These are phyloP conservation scores for Lecanicillium sp. DNA, from an alignment of 2,329 filamentous ascomycete species.

Conservation along the genomic window DNA sequence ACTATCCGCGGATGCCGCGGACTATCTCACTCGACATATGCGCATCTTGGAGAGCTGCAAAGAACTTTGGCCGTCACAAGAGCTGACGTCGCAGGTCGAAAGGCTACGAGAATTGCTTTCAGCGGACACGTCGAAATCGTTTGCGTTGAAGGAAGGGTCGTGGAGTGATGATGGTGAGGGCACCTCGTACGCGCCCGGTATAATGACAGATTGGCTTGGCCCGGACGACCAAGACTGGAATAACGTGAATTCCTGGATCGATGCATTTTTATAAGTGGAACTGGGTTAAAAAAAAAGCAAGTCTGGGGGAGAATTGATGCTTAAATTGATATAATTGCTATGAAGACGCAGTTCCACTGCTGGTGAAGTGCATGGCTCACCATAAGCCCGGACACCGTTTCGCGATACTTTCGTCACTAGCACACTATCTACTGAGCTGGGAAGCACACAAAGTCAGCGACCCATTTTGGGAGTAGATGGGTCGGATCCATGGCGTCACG, in stretches of 20 bases:
- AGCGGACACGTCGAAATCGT: too few species aligned
- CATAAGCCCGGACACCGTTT: too few species aligned
- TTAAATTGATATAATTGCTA: background rate
- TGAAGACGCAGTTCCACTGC: too few species aligned
- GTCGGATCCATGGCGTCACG: too few species aligned
- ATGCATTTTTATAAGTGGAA: background rate
- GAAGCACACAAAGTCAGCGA: too few species aligned
- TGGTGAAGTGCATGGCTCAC: too few species aligned
- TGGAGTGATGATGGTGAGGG: background rate
- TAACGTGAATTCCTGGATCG: background rate
- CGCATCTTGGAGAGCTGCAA: background rate
- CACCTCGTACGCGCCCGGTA: background rate
- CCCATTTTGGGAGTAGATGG: too few species aligned
- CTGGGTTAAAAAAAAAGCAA: background rate
- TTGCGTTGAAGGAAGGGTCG: background rate
- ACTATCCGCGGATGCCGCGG: background rate
- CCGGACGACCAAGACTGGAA: background rate
- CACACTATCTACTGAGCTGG: background rate
- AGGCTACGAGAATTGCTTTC: background rate
- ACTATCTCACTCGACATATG: slow-evolving; percentile 1
- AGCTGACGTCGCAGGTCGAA: background rate
- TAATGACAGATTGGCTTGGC: background rate
- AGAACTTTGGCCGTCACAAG: slow-evolving; percentile 1
- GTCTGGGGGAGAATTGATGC: too few species aligned
- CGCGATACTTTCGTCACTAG: too few species aligned